Conservation (phyloP, 2,329 filamentous ascomycete genomes). For the Fusarium torreyae region DNA sequence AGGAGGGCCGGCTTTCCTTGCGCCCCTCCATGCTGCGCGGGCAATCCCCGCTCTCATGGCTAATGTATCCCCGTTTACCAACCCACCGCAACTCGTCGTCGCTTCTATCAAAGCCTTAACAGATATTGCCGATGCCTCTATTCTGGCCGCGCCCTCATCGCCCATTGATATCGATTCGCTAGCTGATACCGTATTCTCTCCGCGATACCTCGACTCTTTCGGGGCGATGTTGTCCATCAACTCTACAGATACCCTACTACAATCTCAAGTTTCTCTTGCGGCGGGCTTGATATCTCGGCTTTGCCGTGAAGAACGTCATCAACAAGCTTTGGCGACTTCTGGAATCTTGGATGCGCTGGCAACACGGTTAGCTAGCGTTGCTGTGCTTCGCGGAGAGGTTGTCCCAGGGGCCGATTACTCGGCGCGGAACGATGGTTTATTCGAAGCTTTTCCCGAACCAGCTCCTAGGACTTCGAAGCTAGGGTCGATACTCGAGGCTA, state of each 20-base stretch:
- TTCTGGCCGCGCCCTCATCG: conserved; percentile 67
- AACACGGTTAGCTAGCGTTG: conserved; percentile 78
- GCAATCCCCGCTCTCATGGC: conserved; percentile 79
- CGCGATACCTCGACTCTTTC: conserved; percentile 73
- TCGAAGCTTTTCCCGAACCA: conserved; percentile 72
- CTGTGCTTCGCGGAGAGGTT: conserved; percentile 78
- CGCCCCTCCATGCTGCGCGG: conserved; percentile 78
- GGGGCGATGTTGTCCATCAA: conserved; percentile 75
- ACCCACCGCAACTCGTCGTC: conserved; percentile 76
- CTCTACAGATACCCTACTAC: conserved; percentile 65
- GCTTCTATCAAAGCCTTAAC: conserved; percentile 82
- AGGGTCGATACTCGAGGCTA: conserved; percentile 80
- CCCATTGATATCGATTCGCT: conserved; percentile 66
- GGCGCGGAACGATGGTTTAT: conserved; percentile 68
- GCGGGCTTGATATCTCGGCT: conserved; percentile 69
- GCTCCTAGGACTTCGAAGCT: conserved; percentile 73
- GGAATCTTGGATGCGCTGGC: conserved; percentile 86
- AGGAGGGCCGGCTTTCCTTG: conserved; percentile 87
- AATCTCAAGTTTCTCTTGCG: conserved; percentile 74
- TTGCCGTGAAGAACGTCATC: conserved; percentile 80
- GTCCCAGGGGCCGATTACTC: conserved; percentile 73
- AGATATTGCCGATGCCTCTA: conserved; percentile 77
- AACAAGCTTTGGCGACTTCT: conserved; percentile 77
- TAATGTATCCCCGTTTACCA: conserved; percentile 76
- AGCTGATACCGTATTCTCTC: conserved; percentile 75